Evolutionary conservation across 108 stramenopile genomes (phyloP).

Genomic region (Cyclotella baltica): DNA sequence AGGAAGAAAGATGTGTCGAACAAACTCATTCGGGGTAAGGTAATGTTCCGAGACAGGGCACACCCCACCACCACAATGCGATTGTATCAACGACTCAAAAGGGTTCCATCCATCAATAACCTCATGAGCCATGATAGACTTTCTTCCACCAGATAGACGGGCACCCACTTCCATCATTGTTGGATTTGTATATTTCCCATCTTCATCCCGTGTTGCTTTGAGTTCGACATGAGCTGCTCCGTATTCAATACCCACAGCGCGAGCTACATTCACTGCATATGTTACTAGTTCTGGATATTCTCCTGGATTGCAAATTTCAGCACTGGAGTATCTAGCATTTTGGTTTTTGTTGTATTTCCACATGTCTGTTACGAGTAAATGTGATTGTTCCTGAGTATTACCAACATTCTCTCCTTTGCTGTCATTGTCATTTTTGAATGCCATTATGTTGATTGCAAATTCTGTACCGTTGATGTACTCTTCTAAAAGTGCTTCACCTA

Average conservation of each 20-base stretch:
- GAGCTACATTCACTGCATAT: constrained; percentile 37
- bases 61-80: constrained; percentile 30
- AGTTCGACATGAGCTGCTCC: constrained; percentile 52
- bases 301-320: constrained; percentile 42
- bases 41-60: neutral
- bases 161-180: constrained; percentile 55
- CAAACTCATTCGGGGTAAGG: constrained; percentile 27
- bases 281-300: constrained; percentile 12
- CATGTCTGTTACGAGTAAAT: constrained; percentile 41
- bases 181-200: constrained; percentile 20
- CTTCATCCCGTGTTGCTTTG: constrained; percentile 19
- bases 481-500: constrained; percentile 39
- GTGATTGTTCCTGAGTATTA: neutral
- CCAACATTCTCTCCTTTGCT: neutral
- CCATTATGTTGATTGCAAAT: constrained; percentile 51
- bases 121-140: constrained; percentile 44
- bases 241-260: constrained; percentile 49
- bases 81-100: constrained; percentile 39
- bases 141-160: constrained; percentile 51
- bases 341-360: constrained; percentile 50
- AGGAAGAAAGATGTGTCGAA: constrained; percentile 37
- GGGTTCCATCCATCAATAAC: constrained; percentile 30
- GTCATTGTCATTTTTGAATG: constrained; percentile 25
- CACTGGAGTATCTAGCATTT: constrained; percentile 23
- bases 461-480: constrained; percentile 48